Conservation (phyloP, 495 filamentous ascomycete genomes). For the Opeltia flavorubescens region DNA sequence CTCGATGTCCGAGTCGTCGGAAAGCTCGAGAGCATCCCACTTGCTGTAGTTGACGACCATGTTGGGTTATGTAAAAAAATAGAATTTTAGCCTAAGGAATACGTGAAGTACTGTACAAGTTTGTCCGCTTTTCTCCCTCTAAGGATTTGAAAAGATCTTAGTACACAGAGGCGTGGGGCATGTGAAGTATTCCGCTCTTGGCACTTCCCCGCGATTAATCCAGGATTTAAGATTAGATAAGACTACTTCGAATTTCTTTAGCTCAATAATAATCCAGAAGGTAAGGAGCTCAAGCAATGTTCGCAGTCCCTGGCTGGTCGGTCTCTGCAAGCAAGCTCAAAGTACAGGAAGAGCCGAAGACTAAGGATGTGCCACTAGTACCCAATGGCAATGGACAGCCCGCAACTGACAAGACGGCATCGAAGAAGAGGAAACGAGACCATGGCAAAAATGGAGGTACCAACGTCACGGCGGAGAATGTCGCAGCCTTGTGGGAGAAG, state of each 20-base stretch:
- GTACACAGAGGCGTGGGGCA: too few species aligned
- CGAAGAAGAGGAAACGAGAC: constrained; percentile 41
- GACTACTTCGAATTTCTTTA: too few species aligned
- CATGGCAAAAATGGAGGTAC: constrained; percentile 24
- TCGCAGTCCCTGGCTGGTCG: constrained; percentile 84
- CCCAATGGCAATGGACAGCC: constrained; percentile 6
- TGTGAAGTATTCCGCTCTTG: too few species aligned
- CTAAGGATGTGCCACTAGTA: constrained; percentile 10
- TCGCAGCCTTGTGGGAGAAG: constrained; percentile 61
- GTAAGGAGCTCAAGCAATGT: constrained; percentile 45
- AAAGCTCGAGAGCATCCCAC: constrained; percentile 91
- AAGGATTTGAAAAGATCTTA: neutral
- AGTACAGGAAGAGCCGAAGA: constrained; percentile 41
- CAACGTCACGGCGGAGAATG: constrained; percentile 53
- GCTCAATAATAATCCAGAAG: neutral
- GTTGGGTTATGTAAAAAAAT: neutral
- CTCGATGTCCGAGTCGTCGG: constrained; percentile 95
- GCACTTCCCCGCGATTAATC: too few species aligned
- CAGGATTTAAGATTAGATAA: too few species aligned
- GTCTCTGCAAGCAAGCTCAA: constrained; percentile 56
- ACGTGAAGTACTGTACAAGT: too few species aligned
- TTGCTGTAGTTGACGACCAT: constrained; percentile 96
- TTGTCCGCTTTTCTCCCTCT: too few species aligned
- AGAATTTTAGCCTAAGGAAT: neutral
- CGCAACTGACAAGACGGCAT: constrained; percentile 22